Evolutionary conservation across 768 basidiomycete genomes (phyloP).

Genomic region (Auricularia sp.): DNA sequence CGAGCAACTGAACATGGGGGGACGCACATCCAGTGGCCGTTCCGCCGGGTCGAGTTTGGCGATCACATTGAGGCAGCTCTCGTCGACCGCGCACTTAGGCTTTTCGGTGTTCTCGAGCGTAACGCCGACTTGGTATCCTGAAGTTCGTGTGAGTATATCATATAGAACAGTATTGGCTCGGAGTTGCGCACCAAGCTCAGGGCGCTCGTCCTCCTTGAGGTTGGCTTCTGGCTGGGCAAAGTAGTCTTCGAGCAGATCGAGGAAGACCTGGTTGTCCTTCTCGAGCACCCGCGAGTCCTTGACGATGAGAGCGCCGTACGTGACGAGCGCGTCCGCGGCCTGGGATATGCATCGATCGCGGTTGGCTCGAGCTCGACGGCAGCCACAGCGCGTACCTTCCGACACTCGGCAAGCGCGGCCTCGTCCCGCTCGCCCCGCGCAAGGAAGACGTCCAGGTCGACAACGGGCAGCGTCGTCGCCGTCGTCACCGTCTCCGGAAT

Average conservation of each 20-base stretch:
- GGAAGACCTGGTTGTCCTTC: constrained; percentile 68
- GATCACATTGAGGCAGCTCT: constrained; percentile 76
- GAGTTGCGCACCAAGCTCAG: constrained; percentile 39
- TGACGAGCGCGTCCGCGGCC: constrained; percentile 75
- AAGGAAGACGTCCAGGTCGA: constrained; percentile 70
- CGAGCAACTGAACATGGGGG: constrained; percentile 16
- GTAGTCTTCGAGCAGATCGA: constrained; percentile 90
- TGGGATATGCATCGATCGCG: constrained; percentile 19
- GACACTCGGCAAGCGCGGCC: constrained; percentile 49
- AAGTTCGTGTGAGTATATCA: neutral
- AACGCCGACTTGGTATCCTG: constrained; percentile 83
- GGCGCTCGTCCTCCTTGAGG: constrained; percentile 68
- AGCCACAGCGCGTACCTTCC: constrained; percentile 34
- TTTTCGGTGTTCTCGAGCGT: constrained; percentile 97
- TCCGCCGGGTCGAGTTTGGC: constrained; percentile 64
- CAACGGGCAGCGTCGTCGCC: constrained; percentile 49
- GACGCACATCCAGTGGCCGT: constrained; percentile 58
- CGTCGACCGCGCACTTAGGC: constrained; percentile 73
- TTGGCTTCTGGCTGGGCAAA: constrained; percentile 60
- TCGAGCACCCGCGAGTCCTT: constrained; percentile 79
- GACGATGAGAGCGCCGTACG: constrained; percentile 78
- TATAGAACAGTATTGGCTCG: neutral
- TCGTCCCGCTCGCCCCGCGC: constrained; percentile 35
- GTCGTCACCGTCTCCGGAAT: neutral
- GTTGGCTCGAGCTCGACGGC: neutral